A percentile compares a stretch with the other conserved stretches of the same genome.
Conservation (phyloP, 1,284 basidiomycete species). For the Austroboletus niveus region DNA sequence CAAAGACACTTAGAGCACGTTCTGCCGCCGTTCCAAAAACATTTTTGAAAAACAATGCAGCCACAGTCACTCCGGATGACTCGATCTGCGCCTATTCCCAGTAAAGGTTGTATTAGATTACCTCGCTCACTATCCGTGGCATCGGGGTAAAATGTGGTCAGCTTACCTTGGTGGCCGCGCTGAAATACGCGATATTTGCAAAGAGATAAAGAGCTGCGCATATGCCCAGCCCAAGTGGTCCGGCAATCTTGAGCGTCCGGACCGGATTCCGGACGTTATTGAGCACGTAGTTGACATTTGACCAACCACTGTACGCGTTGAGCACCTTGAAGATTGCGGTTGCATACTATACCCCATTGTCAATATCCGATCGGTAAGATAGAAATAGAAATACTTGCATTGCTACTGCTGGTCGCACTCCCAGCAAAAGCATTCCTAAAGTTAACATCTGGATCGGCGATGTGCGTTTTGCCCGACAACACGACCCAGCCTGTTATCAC, state of each 20-base stretch:
- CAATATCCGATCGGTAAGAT: background rate
- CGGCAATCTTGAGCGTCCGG: constrained; percentile 54
- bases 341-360: constrained; percentile 40
- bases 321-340: constrained; percentile 61
- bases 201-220: constrained; percentile 49
- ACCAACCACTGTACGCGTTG: constrained; percentile 55
- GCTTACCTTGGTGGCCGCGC: constrained; percentile 29
- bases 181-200: constrained; percentile 54
- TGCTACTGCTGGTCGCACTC: constrained; percentile 44
- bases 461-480: constrained; percentile 45
- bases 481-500: constrained; percentile 46
- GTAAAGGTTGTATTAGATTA: background rate
- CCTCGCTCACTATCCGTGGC: background rate
- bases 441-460: constrained; percentile 43
- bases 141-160: background rate
- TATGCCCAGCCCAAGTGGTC: constrained; percentile 49
- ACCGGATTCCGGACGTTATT: constrained; percentile 54
- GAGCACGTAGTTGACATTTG: constrained; percentile 51
- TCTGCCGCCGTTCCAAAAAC: constrained; percentile 50
- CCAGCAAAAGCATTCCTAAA: constrained; percentile 49
- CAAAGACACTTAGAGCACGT: constrained; percentile 49
- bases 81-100: constrained; percentile 41
- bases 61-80: constrained; percentile 47
- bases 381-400: constrained; percentile 26
- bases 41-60: constrained; percentile 51